A percentile compares a stretch with the other conserved stretches of the same genome.
These are phyloP conservation scores for Colletotrichum spinosum DNA, from an alignment of 2,329 filamentous ascomycete genomes.

Conservation along the genomic window DNA sequence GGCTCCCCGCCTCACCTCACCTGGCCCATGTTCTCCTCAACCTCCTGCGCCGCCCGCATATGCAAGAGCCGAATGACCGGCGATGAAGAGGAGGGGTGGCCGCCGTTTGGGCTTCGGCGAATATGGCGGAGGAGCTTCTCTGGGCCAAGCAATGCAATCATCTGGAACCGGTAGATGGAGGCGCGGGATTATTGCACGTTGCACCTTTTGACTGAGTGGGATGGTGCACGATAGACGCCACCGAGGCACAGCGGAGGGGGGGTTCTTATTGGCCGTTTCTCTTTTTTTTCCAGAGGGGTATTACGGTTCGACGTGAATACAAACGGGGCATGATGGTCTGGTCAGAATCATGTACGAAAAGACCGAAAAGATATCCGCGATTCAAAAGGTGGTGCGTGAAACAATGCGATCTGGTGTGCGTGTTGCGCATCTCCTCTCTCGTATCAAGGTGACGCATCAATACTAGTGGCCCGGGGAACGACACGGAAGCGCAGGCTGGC, in stretches of 20 bases:
- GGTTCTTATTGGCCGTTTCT: too few species aligned
- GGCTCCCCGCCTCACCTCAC: constrained; percentile 23
- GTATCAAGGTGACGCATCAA: constrained; percentile 10
- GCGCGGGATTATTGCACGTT: constrained; percentile 8
- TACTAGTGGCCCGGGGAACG: constrained; percentile 28
- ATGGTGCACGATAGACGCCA: constrained; percentile 26
- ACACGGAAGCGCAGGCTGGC: constrained; percentile 17
- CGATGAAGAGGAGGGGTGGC: constrained; percentile 7
- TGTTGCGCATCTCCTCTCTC: constrained; percentile 8
- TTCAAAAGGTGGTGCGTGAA: constrained; percentile 14
- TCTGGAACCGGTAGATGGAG: constrained; percentile 25
- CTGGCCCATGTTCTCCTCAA: background rate
- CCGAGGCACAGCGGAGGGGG: background rate
- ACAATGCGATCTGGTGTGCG: constrained; percentile 23
- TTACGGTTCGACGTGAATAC: too few species aligned
- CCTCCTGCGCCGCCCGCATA: constrained; percentile 10
- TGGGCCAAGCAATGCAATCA: background rate
- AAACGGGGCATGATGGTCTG: too few species aligned
- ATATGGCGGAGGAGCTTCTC: background rate
- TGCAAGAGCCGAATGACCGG: constrained; percentile 25
- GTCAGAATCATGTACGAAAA: too few species aligned
- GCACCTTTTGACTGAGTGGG: background rate
- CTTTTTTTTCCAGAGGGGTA: too few species aligned
- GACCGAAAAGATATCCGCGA: background rate
- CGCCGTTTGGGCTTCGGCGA: constrained; percentile 1